These are phyloP conservation scores for Umbelopsis isabellina DNA, from an alignment of 192 early-diverging fungal genomes.

Conservation along the genomic window DNA sequence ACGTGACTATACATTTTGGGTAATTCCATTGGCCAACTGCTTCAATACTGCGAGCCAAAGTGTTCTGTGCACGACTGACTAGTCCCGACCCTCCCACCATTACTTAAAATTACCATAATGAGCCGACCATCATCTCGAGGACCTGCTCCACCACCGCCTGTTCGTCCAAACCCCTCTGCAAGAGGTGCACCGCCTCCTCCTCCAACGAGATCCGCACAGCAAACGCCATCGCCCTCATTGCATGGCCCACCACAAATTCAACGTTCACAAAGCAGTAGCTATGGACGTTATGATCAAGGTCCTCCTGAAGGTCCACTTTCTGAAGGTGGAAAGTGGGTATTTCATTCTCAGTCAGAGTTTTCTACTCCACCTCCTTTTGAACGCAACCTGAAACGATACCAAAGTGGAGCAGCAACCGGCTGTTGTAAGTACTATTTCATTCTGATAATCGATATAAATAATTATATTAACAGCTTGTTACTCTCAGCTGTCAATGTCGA, in stretches of 20 bases:
- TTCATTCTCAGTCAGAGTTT: constrained; percentile 42
- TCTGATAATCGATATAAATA: background rate
- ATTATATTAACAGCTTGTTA: background rate
- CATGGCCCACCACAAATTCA: constrained; percentile 28
- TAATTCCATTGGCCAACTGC: background rate
- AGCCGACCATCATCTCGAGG: constrained; percentile 18
- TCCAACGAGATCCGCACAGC: background rate
- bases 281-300: background rate
- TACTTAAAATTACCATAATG: background rate
- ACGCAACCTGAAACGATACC: constrained; percentile 35
- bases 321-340: constrained; percentile 42
- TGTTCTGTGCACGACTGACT: too few relatives aligned
- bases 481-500: background rate
- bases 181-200: constrained; percentile 5
- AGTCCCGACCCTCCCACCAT: too few relatives aligned
- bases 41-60: too few relatives aligned
- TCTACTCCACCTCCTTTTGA: constrained; percentile 40
- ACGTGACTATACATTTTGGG: background rate
- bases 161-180: constrained; percentile 18
- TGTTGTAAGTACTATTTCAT: constrained; percentile 33
- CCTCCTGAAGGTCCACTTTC: constrained; percentile 38
- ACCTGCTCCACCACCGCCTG: constrained; percentile 26
- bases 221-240: constrained; percentile 23
- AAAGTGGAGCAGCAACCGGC: constrained; percentile 38
- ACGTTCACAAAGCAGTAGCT: constrained; percentile 25